These are phyloP conservation scores for Venturia nashicola DNA, from an alignment of 2,329 filamentous ascomycete genomes.

Conservation along the genomic window DNA sequence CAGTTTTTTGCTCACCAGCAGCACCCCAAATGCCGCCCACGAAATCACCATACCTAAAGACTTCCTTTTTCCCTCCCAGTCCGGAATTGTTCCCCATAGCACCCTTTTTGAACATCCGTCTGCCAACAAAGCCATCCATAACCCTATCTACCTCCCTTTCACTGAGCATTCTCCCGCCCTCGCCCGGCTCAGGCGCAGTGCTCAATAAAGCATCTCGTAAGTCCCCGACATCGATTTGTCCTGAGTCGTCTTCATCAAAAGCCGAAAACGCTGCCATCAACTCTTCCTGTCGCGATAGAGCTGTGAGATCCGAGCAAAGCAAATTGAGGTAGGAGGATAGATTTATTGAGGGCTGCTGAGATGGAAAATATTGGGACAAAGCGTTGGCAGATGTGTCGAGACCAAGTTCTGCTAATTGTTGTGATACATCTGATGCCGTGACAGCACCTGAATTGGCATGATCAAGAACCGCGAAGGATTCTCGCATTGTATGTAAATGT, in stretches of 20 bases:
- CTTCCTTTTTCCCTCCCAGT: slow-evolving; percentile 41
- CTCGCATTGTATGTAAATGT: slow-evolving; percentile 76
- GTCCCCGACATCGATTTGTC: slow-evolving; percentile 76
- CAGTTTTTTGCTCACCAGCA: neutral
- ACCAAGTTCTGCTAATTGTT: slow-evolving; percentile 79
- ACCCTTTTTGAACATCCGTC: slow-evolving; percentile 66
- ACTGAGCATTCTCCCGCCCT: slow-evolving; percentile 45
- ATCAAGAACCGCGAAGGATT: slow-evolving; percentile 89
- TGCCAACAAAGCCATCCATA: slow-evolving; percentile 73
- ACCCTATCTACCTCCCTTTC: slow-evolving; percentile 73
- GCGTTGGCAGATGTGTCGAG: slow-evolving; percentile 60
- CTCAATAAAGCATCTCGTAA: slow-evolving; percentile 72
- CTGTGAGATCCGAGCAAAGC: slow-evolving; percentile 60
- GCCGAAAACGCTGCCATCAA: slow-evolving; percentile 83
- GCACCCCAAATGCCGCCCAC: slow-evolving; percentile 40
- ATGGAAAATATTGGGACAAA: slow-evolving; percentile 72
- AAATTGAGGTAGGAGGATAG: slow-evolving; percentile 78
- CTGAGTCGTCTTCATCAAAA: slow-evolving; percentile 91
- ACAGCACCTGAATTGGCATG: slow-evolving; percentile 76
- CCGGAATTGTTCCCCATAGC: slow-evolving; percentile 20
- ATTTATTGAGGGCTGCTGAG: slow-evolving; percentile 53
- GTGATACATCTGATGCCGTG: slow-evolving; percentile 68
- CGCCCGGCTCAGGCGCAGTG: slow-evolving; percentile 65
- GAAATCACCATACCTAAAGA: slow-evolving; percentile 91
- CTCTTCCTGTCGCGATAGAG: slow-evolving; percentile 66